A percentile compares a stretch with the other conserved stretches of the same genome.
Conservation (phyloP, 1,139 yeast species). For the Sugiyamaella pinicola region DNA sequence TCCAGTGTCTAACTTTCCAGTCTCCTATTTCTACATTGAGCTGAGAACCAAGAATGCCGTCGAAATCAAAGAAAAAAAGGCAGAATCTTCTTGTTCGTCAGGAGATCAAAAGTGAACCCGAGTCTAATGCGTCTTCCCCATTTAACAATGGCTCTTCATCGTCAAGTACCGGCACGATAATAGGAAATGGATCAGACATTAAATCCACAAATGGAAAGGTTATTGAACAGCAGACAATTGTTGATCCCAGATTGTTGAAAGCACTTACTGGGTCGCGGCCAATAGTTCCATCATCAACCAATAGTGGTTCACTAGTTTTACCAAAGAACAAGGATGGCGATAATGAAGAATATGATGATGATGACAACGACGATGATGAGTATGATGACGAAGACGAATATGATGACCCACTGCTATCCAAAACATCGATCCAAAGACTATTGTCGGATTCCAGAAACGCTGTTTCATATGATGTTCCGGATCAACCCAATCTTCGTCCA, state of each 20-base stretch:
- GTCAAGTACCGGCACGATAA: neutral
- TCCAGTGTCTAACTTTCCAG: neutral
- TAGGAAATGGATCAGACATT: neutral
- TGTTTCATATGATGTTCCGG: slow-evolving; percentile 3
- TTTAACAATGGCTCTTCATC: neutral
- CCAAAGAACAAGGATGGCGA: neutral
- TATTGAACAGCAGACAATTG: neutral
- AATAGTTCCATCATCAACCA: neutral
- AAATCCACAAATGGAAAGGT: neutral
- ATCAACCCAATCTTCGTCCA: slow-evolving; percentile 3
- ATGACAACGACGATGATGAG: neutral
- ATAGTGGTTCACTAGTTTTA: too few species aligned
- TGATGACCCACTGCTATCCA: slow-evolving; percentile 1
- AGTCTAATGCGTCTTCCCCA: neutral
- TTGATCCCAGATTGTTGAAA: slow-evolving; percentile 4
- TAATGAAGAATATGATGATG: neutral
- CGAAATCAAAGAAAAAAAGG: slow-evolving; percentile 17
- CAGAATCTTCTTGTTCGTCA: slow-evolving; percentile 8
- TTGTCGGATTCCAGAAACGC: slow-evolving; percentile 8
- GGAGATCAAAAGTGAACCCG: neutral
- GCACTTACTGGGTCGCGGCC: neutral
- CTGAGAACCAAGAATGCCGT: slow-evolving; percentile 13
- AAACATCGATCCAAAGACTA: slow-evolving; percentile 9
- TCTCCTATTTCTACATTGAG: neutral
- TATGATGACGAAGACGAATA: neutral